Evolutionary conservation across 1,284 basidiomycete species (phyloP), one percentile per base, ranked within the genome.

Genomic region (Termitomyces sp.): DNA sequence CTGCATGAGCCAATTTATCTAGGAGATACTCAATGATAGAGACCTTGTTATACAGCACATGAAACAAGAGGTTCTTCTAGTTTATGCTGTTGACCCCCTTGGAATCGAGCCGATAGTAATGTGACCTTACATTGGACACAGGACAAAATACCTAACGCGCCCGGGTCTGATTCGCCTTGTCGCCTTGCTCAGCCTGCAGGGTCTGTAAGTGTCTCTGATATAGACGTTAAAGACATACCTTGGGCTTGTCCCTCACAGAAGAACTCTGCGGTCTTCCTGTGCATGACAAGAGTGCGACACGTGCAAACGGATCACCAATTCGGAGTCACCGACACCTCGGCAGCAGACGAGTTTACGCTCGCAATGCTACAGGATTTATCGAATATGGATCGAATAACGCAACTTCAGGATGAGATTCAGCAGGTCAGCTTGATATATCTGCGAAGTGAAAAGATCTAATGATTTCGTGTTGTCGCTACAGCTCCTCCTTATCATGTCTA

Each of bases 41-140:
- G 65, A 94, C 94, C 68, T 95, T 96, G 72, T 97, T 98, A 68
- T 96, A 97, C 1, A 97, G 86, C 85, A 71, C 93, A 95, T 0
- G 92, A 86, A 0, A 96, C 94, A 12, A 96, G 77, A 0, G 94
- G 94, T 59, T 92, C 84, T 62, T 86, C 81, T 2, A 97, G 76
- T n/a, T 85, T 84, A 58, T 82, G 81, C 92, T 28, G 70, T 15
- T 88, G 88, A 60, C 88, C 80, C 40, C 61, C 53, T 24, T 24
- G 5, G 24, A 24, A 24, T 94, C 30, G 28, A 34, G n/a, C 21
- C n/a, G n/a, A 44, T 7, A 6, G 8, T 9, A 19, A 30, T 21
- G 43, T 5, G 26, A 68, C 77, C 76, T 51, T 64, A 92, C 92
- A 82, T 95, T 97, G 44, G 92, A 96, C 2, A 98, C 76, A 8